Conservation (phyloP, 257 asterid species). For the Ajuga chamaepitys region DNA sequence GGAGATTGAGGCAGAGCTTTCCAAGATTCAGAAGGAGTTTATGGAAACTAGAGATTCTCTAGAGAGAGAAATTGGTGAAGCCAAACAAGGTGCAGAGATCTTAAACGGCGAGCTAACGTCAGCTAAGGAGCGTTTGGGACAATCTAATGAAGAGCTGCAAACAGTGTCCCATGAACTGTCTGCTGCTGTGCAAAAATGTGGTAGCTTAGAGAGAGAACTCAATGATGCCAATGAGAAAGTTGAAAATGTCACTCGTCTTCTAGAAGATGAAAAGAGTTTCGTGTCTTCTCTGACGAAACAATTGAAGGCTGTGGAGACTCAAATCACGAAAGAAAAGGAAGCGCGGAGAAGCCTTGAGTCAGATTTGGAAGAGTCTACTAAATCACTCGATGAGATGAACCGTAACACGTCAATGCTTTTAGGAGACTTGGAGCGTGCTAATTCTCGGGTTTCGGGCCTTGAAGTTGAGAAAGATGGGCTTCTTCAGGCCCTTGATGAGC, state of each 20-base stretch:
- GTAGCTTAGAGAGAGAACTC: conserved; percentile 47
- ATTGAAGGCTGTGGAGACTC: conserved; percentile 39
- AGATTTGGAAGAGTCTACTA: conserved; percentile 48
- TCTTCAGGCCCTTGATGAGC: conserved; percentile 46
- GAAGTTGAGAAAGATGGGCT: conserved; percentile 57
- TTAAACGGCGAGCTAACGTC: conserved; percentile 45
- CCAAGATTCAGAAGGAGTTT: conserved; percentile 36
- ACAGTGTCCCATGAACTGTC: conserved; percentile 34
- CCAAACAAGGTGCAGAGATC: conserved; percentile 26
- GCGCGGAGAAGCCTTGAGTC: conserved; percentile 42
- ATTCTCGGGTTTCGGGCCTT: conserved; percentile 36
- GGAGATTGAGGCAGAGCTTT: conserved; percentile 48
- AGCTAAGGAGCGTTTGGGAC: conserved; percentile 35
- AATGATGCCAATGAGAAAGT: conserved; percentile 40
- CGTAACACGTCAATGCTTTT: conserved; percentile 31
- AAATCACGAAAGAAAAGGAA: conserved; percentile 35
- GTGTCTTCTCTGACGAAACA: conserved; percentile 41
- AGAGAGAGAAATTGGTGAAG: conserved; percentile 41
- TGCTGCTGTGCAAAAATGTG: conserved; percentile 28
- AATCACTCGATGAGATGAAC: conserved; percentile 55
- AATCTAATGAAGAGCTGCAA: conserved; percentile 37
- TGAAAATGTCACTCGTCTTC: conserved; percentile 31
- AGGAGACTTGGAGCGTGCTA: conserved; percentile 49
- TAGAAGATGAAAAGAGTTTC: conserved; percentile 40
- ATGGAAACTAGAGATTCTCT: conserved; percentile 40